Evolutionary conservation across 2,329 filamentous ascomycete genomes (phyloP).

Genomic region (Ceratocystis colombiana): DNA sequence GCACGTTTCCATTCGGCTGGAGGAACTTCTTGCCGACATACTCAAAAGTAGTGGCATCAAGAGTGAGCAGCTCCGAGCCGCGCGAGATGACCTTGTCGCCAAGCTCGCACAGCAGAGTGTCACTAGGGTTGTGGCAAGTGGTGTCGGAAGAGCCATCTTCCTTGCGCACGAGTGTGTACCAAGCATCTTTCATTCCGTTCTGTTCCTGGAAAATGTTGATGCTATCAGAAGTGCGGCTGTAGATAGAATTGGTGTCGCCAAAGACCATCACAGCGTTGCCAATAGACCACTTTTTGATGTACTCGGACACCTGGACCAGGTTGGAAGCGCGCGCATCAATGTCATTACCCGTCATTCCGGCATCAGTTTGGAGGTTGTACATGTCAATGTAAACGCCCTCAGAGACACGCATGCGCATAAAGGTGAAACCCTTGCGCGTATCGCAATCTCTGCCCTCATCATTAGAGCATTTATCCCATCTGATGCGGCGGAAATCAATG

Average conservation of each 20-base stretch:
- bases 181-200: conserved; percentile 47
- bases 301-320: conserved; percentile 47
- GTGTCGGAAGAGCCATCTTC: conserved; percentile 39
- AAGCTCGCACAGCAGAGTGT: conserved; percentile 48
- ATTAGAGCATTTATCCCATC: conserved; percentile 51
- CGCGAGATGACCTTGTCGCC: conserved; percentile 59
- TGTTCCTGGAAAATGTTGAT: conserved; percentile 41
- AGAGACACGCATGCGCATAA: conserved; percentile 48
- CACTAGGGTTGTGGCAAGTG: conserved; percentile 49
- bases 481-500: conserved; percentile 45
- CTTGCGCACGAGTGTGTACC: conserved; percentile 45
- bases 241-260: conserved; percentile 57
- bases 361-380: conserved; percentile 59
- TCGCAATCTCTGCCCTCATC: conserved; percentile 50
- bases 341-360: conserved; percentile 46
- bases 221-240: conserved; percentile 49
- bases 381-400: conserved; percentile 46
- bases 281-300: conserved; percentile 45
- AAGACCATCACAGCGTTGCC: conserved; percentile 55
- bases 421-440: conserved; percentile 60
- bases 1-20: conserved; percentile 44
- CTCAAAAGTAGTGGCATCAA: conserved; percentile 42
- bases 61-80: conserved; percentile 37
- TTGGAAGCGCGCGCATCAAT: conserved; percentile 48
- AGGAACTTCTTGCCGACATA: conserved; percentile 51